Percentiles rank a stretch among this genome's conserved stretches.
phyloP scores from a whole-genome alignment of 2,329 filamentous ascomycete genomes.

The Arthroderma sp. region DNA sequence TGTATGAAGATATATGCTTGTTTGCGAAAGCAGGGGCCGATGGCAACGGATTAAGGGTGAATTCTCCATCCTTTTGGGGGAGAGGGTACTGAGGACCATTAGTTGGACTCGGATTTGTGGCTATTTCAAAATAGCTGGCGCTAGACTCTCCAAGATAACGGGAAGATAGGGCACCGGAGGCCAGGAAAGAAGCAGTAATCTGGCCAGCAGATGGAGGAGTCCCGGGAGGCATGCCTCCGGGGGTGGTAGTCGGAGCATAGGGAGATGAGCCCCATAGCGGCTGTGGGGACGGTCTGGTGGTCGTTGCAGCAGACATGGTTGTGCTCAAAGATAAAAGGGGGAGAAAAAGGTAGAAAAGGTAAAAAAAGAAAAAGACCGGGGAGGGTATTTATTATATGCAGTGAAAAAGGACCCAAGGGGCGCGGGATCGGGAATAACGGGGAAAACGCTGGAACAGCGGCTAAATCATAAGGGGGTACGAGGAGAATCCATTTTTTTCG shows the following conservation, averaged over 20 bases:
- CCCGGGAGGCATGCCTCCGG: conserved; percentile 38
- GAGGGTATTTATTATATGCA: no score
- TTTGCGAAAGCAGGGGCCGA: no score
- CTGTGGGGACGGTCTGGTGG: conserved; percentile 14
- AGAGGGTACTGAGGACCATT: background rate
- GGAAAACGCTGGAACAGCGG: no score
- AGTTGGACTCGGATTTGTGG: background rate
- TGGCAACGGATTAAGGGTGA: background rate
- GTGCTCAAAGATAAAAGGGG: background rate
- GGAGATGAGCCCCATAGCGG: conserved; percentile 13
- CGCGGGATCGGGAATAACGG: no score
- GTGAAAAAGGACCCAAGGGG: no score
- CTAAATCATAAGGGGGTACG: no score
- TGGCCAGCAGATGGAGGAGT: conserved; percentile 44
- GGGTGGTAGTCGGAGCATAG: conserved; percentile 28
- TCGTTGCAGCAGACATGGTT: conserved; percentile 17
- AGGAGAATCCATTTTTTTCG: no score
- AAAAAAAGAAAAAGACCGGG: no score
- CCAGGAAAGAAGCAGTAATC: conserved; percentile 36
- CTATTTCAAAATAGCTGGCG: conserved; percentile 9
- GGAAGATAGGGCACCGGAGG: background rate
- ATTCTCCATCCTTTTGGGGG: background rate
- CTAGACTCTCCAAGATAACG: conserved; percentile 1
- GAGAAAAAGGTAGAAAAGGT: no score
- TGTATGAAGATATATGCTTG: no score